Percentiles rank a stretch among this genome's conserved stretches.
phyloP scores from a whole-genome alignment of 768 basidiomycete genomes.

The Chalciporus piperatus region DNA sequence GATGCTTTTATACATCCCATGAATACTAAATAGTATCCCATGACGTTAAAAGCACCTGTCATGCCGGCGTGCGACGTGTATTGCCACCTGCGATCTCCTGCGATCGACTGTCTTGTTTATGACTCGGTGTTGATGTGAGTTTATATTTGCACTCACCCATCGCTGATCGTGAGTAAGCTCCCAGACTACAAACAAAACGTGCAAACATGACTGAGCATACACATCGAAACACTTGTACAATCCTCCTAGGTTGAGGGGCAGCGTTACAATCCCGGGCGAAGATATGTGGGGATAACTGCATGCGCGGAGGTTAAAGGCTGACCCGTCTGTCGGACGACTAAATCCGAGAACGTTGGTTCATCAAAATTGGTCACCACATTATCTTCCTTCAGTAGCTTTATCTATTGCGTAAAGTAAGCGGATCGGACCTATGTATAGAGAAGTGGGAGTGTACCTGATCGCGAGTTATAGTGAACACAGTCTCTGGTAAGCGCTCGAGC shows the following conservation, averaged over 20 bases:
- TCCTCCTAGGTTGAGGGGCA: neutral
- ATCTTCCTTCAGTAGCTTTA: conserved; percentile 60
- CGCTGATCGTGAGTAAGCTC: no score
- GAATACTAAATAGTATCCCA: no score
- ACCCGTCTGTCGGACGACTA: conserved; percentile 38
- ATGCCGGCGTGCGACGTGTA: no score
- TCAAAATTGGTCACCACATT: conserved; percentile 45
- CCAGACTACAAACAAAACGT: no score
- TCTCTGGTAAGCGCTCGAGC: conserved; percentile 60
- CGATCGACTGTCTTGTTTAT: no score
- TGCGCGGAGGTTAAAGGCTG: conserved; percentile 46
- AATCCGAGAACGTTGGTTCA: conserved; percentile 28
- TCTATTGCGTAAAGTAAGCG: conserved; percentile 34
- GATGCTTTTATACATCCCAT: no score
- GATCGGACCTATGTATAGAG: neutral
- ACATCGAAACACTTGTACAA: no score
- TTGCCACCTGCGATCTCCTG: no score
- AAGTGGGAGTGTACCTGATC: conserved; percentile 48
- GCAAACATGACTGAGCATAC: no score
- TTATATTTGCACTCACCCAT: no score
- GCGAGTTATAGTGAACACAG: conserved; percentile 65
- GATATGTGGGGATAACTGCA: conserved; percentile 55
- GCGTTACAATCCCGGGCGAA: neutral
- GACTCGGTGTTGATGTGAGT: no score
- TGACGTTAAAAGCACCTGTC: no score